These are phyloP conservation scores for Middelhovenomyces tepae DNA, from an alignment of 805 yeast genomes.

Conservation along the genomic window DNA sequence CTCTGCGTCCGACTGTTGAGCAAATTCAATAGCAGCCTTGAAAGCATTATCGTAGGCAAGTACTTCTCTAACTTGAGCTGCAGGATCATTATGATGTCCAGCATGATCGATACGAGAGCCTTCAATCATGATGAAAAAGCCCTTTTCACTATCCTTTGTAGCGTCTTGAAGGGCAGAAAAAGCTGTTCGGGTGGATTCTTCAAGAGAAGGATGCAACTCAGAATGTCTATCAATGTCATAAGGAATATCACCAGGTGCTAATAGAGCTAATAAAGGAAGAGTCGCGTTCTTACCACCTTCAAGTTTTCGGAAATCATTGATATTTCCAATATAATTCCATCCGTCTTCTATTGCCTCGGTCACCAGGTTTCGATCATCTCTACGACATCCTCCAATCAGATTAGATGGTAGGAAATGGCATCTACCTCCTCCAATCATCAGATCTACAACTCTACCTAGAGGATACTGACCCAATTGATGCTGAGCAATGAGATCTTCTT, in stretches of 20 bases:
- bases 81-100: slow-evolving; percentile 90
- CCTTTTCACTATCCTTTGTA: slow-evolving; percentile 63
- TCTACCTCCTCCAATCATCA: slow-evolving; percentile 87
- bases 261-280: slow-evolving; percentile 68
- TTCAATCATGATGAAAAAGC: slow-evolving; percentile 80
- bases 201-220: slow-evolving; percentile 59
- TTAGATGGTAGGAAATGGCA: slow-evolving; percentile 64
- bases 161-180: slow-evolving; percentile 58
- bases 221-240: slow-evolving; percentile 71
- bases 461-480: slow-evolving; percentile 81
- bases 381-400: slow-evolving; percentile 52
- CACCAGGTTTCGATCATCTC: slow-evolving; percentile 61
- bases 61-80: slow-evolving; percentile 88
- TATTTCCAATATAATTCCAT: slow-evolving; percentile 55
- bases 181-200: slow-evolving; percentile 71
- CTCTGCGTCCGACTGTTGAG: slow-evolving; percentile 59
- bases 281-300: slow-evolving; percentile 51
- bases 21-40: slow-evolving; percentile 61
- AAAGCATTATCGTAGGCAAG: slow-evolving; percentile 81
- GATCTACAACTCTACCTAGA: slow-evolving; percentile 70
- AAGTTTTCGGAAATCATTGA: slow-evolving; percentile 49
- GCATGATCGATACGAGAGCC: slow-evolving; percentile 95
- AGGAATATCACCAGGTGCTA: slow-evolving; percentile 74
- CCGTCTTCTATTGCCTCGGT: slow-evolving; percentile 52
- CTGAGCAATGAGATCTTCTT: slow-evolving; percentile 78